Evolutionary conservation across 2,329 filamentous ascomycete genomes (phyloP).

Genomic region (Neodidymelliopsis sp.): DNA sequence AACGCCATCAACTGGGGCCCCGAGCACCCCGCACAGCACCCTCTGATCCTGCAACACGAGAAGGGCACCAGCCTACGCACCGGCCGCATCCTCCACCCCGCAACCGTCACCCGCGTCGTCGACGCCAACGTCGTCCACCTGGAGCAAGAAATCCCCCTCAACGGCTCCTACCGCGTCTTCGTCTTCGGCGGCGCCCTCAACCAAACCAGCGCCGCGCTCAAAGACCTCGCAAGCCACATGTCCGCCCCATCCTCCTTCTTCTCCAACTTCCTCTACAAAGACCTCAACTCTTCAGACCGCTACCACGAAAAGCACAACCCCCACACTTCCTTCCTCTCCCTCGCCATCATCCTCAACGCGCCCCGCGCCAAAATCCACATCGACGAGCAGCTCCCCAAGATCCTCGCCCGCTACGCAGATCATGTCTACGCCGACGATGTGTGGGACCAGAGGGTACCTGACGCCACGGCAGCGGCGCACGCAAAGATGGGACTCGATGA

Average conservation of each 20-base stretch:
- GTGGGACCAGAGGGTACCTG: conserved; percentile 72
- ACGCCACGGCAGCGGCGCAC: conserved; percentile 78
- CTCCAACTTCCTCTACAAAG: conserved; percentile 67
- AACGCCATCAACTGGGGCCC: conserved; percentile 86
- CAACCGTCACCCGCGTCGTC: conserved; percentile 83
- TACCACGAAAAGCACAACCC: conserved; percentile 86
- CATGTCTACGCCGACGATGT: conserved; percentile 89
- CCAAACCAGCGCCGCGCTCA: conserved; percentile 67
- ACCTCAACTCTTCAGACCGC: conserved; percentile 58
- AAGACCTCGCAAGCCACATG: conserved; percentile 73
- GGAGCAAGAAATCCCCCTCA: conserved; percentile 87
- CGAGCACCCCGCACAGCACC: conserved; percentile 73
- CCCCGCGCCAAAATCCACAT: conserved; percentile 76
- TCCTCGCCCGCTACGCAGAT: conserved; percentile 78
- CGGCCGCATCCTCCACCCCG: conserved; percentile 77
- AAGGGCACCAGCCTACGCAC: conserved; percentile 67
- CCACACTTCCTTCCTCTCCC: conserved; percentile 80
- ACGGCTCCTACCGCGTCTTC: conserved; percentile 87
- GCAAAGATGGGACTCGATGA: conserved; percentile 83
- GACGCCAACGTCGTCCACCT: conserved; percentile 91
- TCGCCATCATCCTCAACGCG: conserved; percentile 77
- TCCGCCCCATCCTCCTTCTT: conserved; percentile 76
- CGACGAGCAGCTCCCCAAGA: conserved; percentile 69
- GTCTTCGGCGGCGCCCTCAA: conserved; percentile 78
- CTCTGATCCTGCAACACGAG: conserved; percentile 69